Evolutionary conservation across 2,329 filamentous ascomycete species (phyloP), one percentile per base, ranked within the genome.

Genomic region (Gnomoniopsis smithogilvyi): DNA sequence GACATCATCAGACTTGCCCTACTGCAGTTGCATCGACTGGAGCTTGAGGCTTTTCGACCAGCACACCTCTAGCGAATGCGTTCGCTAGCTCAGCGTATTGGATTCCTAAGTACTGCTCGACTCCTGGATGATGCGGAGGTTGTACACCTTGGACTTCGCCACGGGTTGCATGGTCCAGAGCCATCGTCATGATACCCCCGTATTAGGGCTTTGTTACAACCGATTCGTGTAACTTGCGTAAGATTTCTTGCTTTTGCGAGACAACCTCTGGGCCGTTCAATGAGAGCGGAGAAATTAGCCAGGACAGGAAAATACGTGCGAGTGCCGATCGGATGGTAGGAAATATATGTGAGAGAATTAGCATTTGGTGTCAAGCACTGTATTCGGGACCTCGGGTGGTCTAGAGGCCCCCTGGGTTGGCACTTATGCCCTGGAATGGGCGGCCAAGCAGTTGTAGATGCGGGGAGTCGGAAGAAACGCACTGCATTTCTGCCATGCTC

Each of bases 1-100:
- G 26, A 30, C 26, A 30, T 19, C 43, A 19, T 6, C 17, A 26
- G 3, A 56, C 64, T 63, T 55, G 76, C 73, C 74, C 75, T 59
- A 72, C 63, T n/a, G 58, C 63, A 4, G 68, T 73, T 7, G 73
- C 74, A 56, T 74, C 68, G 1, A 67, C 17, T 6, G 60, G 47
- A 22, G n/a, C 47, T 0, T 45, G 26, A 21, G 62, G 51, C n/a
- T 43, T 58, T 17, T 62, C 59, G 7, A 60, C 49, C 36, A 63
- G 43, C 17, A 48, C 56, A 3, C 59, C 61, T 15, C 63, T 55
- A 10, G 62, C 59, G 14, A 68, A 65, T 17, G 59, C 51, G 48
- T 68, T 54, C 6, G 59, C 19, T 7, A 68, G 46, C 14, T 46
- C 63, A 1, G 64, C 67, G 38, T 67, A 68, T 49, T 64, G 62